These are phyloP conservation scores for Mortierella sp. DNA, from an alignment of 371 early-diverging fungal species.

Conservation along the genomic window DNA sequence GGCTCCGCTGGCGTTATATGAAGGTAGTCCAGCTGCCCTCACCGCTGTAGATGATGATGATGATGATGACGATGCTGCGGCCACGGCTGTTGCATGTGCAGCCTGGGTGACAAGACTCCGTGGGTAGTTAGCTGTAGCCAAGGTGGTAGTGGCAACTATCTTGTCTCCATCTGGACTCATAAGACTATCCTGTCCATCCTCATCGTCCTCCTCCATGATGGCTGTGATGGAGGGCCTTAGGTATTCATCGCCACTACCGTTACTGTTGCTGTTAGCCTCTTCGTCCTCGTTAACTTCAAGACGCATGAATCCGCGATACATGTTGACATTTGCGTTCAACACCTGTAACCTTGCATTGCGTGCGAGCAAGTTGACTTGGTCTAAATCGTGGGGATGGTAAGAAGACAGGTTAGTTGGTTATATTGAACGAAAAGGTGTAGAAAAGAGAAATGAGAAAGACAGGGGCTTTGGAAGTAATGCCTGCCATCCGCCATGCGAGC, in stretches of 20 bases:
- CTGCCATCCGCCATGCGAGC: neutral
- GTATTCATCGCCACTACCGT: neutral
- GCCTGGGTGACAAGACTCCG: neutral
- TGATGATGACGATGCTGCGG: neutral
- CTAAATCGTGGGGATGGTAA: neutral
- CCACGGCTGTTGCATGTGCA: neutral
- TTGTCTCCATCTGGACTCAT: conserved; percentile 19
- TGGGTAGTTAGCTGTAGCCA: neutral
- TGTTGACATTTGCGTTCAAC: conserved; percentile 47
- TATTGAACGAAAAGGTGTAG: neutral
- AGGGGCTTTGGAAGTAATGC: neutral
- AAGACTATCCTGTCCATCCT: conserved; percentile 3
- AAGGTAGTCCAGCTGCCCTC: neutral
- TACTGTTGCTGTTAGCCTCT: conserved; percentile 5
- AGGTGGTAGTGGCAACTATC: neutral
- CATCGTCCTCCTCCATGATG: conserved; percentile 37
- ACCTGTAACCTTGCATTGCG: conserved; percentile 44
- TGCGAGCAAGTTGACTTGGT: conserved; percentile 54
- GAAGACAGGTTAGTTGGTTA: neutral
- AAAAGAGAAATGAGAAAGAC: neutral
- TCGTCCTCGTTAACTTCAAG: conserved; percentile 53
- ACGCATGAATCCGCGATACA: conserved; percentile 59
- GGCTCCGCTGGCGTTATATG: neutral
- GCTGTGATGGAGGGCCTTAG: conserved; percentile 39
- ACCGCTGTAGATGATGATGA: neutral